phyloP scores from a whole-genome alignment of 345 rosid genomes.

The Citrus reticulata region DNA sequence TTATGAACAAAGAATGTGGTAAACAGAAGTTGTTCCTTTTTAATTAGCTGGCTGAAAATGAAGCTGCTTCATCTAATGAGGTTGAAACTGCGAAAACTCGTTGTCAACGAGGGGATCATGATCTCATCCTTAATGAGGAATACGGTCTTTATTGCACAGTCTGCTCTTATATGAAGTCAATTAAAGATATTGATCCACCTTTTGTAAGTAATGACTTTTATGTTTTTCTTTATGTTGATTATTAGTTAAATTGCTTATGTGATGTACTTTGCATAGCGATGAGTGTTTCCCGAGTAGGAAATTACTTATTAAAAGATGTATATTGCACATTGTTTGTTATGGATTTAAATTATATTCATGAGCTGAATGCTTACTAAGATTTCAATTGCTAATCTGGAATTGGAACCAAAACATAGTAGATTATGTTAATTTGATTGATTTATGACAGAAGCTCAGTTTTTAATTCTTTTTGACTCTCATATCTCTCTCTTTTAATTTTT shows the following conservation, averaged over 20 bases:
- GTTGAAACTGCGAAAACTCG: background rate
- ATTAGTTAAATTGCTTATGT: background rate
- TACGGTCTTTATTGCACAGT: conserved; percentile 41
- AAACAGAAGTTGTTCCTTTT: background rate
- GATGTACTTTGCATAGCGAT: background rate
- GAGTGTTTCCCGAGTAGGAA: background rate
- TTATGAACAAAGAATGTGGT: background rate
- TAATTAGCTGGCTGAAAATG: conserved; percentile 13
- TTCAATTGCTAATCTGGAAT: background rate
- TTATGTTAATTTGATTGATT: background rate
- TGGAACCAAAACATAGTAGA: background rate
- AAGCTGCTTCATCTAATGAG: background rate
- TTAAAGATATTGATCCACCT: conserved; percentile 33
- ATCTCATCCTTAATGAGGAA: conserved; percentile 46
- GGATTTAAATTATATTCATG: background rate
- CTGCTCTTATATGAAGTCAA: conserved; percentile 32
- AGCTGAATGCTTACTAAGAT: background rate
- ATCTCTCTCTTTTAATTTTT: background rate
- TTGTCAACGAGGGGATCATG: conserved; percentile 44
- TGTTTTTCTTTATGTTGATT: background rate
- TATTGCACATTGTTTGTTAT: background rate
- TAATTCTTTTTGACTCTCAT: background rate
- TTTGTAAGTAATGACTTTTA: conserved; percentile 36
- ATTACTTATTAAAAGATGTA: background rate
- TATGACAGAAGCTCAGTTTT: background rate